A percentile compares a stretch with the other conserved stretches of the same genome.
Conservation (phyloP, 139 green algal species). For the Nannochloris sp. region DNA sequence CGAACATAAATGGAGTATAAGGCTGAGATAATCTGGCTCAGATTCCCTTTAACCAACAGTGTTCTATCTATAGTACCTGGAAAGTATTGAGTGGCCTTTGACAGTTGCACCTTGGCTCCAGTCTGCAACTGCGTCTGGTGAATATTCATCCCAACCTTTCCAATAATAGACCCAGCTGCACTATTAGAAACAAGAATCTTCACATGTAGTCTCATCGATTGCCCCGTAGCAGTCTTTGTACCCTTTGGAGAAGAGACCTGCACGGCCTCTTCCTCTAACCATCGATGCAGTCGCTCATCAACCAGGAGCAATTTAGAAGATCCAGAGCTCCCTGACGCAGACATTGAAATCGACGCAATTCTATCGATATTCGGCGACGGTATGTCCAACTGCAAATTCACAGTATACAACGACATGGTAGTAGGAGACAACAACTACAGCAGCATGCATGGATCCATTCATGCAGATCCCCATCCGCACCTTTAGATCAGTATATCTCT, state of each 20-base stretch:
- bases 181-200: slow-evolving; percentile 69
- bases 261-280: no score
- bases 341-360: background rate
- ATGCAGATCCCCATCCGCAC: no score
- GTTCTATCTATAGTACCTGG: slow-evolving; percentile 63
- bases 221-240: no score
- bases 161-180: slow-evolving; percentile 64
- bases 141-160: slow-evolving; percentile 59
- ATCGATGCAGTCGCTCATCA: no score
- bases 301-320: no score
- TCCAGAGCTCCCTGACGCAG: no score
- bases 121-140: slow-evolving; percentile 58
- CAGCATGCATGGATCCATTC: background rate
- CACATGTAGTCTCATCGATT: slow-evolving; percentile 9
- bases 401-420: background rate
- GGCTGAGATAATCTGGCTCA: slow-evolving; percentile 55
- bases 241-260: no score
- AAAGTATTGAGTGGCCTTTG: slow-evolving; percentile 43
- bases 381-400: slow-evolving; percentile 7
- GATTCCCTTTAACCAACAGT: slow-evolving; percentile 52
- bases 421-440: background rate
- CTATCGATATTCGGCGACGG: background rate
- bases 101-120: slow-evolving; percentile 55
- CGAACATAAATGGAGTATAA: slow-evolving; percentile 67
- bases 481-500: no score